A percentile compares a stretch with the other conserved stretches of the same genome.
Evolutionary conservation across 768 basidiomycete genomes (phyloP).

Genomic region (Amanita rimosa): DNA sequence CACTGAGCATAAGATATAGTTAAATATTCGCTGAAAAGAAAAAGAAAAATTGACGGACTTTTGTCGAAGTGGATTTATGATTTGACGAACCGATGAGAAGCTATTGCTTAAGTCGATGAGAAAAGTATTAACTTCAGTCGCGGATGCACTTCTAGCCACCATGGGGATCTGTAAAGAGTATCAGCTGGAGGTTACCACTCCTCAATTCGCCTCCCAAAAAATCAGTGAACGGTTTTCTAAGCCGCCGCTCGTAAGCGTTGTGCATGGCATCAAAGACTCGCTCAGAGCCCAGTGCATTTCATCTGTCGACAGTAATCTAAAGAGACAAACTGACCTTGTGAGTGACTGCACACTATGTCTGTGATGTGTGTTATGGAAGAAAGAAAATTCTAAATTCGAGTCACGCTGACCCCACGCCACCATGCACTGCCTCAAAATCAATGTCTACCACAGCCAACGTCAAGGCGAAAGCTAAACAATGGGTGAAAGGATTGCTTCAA

Average conservation of each 20-base stretch:
- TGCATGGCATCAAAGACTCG: constrained; percentile 27
- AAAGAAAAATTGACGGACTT: constrained; percentile 29
- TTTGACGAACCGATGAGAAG: constrained; percentile 47
- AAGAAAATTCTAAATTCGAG: neutral
- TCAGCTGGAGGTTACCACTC: neutral
- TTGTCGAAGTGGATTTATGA: constrained; percentile 40
- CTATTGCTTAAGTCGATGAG: constrained; percentile 52
- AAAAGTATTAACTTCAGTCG: constrained; percentile 17
- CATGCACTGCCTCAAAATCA: neutral
- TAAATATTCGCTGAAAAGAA: neutral
- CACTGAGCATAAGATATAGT: constrained; percentile 9
- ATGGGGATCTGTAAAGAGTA: neutral
- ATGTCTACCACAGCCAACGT: constrained; percentile 8
- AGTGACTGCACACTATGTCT: too few species aligned
- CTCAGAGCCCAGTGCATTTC: constrained; percentile 59
- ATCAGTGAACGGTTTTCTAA: constrained; percentile 44
- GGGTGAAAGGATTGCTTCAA: neutral
- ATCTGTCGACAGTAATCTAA: constrained; percentile 17
- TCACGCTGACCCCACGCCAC: neutral
- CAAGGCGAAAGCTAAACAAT: constrained; percentile 9
- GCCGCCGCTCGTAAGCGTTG: constrained; percentile 38
- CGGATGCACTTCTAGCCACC: neutral
- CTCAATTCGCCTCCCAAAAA: constrained; percentile 5
- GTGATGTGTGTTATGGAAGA: neutral
- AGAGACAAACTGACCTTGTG: constrained; percentile 4